A percentile compares a stretch with the other conserved stretches of the same genome.
These are phyloP conservation scores for Lecanoromycetidae sp. DNA, from an alignment of 2,329 filamentous ascomycete genomes.

Conservation along the genomic window DNA sequence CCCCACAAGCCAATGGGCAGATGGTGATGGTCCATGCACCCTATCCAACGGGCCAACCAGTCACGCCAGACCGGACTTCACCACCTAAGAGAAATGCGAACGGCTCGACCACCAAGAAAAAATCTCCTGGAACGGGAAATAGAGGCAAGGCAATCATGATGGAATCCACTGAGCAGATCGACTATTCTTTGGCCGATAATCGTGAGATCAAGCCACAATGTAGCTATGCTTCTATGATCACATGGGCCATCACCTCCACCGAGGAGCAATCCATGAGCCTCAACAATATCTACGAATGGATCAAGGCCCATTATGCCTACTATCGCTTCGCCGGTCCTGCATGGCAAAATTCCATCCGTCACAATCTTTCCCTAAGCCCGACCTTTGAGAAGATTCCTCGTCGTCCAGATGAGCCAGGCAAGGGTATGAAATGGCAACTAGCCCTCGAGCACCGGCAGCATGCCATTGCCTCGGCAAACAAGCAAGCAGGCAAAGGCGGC, in stretches of 20 bases:
- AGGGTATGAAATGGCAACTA: slow-evolving; percentile 99
- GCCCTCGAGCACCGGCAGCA: slow-evolving; percentile 55
- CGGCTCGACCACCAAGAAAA: slow-evolving; percentile 11
- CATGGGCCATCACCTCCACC: slow-evolving; percentile 82
- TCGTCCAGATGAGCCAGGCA: slow-evolving; percentile 87
- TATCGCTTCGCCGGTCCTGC: slow-evolving; percentile 76
- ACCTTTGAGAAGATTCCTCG: slow-evolving; percentile 87
- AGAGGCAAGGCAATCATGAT: slow-evolving; percentile 41
- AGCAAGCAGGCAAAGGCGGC: slow-evolving; percentile 21
- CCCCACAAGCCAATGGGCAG: not conserved
- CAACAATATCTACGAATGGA: slow-evolving; percentile 86
- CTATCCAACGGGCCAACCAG: slow-evolving; percentile 30
- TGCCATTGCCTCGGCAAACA: slow-evolving; percentile 20
- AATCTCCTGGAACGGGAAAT: slow-evolving; percentile 31
- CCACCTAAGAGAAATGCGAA: slow-evolving; percentile 29
- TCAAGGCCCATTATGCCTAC: slow-evolving; percentile 82
- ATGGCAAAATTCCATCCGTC: slow-evolving; percentile 97
- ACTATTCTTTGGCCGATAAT: slow-evolving; percentile 62
- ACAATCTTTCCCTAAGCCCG: slow-evolving; percentile 92
- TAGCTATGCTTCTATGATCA: slow-evolving; percentile 94
- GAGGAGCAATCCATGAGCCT: slow-evolving; percentile 80
- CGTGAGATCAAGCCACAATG: slow-evolving; percentile 90
- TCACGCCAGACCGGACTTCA: slow-evolving; percentile 27
- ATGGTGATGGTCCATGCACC: slow-evolving; percentile 30
- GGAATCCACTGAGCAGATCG: slow-evolving; percentile 41